These are phyloP conservation scores for Liriodendron chinense DNA, from an alignment of 164 flowering plant species.

Conservation along the genomic window DNA sequence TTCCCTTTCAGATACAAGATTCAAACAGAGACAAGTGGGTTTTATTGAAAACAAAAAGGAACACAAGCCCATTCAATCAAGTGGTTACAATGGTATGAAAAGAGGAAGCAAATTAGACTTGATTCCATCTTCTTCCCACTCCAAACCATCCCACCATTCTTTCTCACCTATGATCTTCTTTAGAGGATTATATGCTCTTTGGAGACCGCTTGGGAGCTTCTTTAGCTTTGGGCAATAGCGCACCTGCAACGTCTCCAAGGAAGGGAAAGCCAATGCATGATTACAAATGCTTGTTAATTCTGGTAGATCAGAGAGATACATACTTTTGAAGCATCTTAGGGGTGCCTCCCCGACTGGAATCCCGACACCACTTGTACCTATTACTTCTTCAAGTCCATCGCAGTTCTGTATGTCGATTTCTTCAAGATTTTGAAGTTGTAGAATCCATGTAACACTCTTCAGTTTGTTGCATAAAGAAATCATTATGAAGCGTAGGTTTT, in stretches of 20 bases:
- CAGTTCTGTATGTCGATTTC: neutral
- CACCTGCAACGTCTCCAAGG: slow-evolving; percentile 1
- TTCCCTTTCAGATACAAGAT: too few species aligned
- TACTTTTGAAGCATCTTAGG: slow-evolving; percentile 6
- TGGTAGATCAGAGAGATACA: neutral
- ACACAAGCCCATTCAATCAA: too few species aligned
- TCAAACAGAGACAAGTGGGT: too few species aligned
- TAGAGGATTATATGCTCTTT: slow-evolving; percentile 4
- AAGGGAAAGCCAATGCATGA: slow-evolving; percentile 10
- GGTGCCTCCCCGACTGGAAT: neutral
- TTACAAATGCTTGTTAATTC: slow-evolving; percentile 12
- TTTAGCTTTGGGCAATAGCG: neutral
- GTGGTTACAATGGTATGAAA: too few species aligned
- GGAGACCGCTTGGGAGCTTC: slow-evolving; percentile 14
- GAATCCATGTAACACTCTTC: slow-evolving; percentile 14
- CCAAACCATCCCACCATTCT: slow-evolving; percentile 15
- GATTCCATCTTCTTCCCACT: slow-evolving; percentile 12
- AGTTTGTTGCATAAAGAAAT: slow-evolving; percentile 5
- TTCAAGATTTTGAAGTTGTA: slow-evolving; percentile 3
- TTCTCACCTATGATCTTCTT: neutral
- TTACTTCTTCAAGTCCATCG: slow-evolving; percentile 10
- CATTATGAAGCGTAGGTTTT: neutral
- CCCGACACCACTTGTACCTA: neutral
- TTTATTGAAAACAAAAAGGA: too few species aligned
- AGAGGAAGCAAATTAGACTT: too few species aligned